phyloP scores from a whole-genome alignment of 2,329 filamentous ascomycete genomes.

The Colletotrichum noveboracense region DNA sequence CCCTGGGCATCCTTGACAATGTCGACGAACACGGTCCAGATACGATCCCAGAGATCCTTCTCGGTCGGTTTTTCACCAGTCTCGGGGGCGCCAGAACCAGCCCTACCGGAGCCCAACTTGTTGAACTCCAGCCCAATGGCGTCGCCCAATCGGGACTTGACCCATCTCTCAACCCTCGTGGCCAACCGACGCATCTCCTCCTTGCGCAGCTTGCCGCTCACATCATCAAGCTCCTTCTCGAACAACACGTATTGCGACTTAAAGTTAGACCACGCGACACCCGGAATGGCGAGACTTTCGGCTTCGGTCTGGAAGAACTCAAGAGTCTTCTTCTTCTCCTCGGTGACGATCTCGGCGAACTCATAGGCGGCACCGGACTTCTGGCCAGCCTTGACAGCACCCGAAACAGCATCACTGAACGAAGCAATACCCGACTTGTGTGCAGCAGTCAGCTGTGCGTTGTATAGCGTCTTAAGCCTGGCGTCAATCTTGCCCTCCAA shows the following conservation, averaged over 20 bases:
- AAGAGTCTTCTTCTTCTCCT: slow-evolving; percentile 79
- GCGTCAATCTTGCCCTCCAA: slow-evolving; percentile 86
- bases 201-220: slow-evolving; percentile 82
- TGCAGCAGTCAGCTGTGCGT: slow-evolving; percentile 84
- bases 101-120: slow-evolving; percentile 87
- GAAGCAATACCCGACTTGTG: slow-evolving; percentile 86
- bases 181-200: slow-evolving; percentile 96
- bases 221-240: slow-evolving; percentile 89
- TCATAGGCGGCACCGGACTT: slow-evolving; percentile 92
- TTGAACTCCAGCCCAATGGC: slow-evolving; percentile 94
- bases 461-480: slow-evolving; percentile 86
- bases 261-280: slow-evolving; percentile 88
- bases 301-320: slow-evolving; percentile 79
- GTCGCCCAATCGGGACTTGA: slow-evolving; percentile 85
- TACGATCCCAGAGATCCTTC: slow-evolving; percentile 92
- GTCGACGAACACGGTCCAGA: slow-evolving; percentile 85
- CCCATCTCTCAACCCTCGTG: slow-evolving; percentile 91
- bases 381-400: slow-evolving; percentile 87
- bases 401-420: slow-evolving; percentile 88
- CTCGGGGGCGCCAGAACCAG: slow-evolving; percentile 81
- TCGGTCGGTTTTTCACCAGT: slow-evolving; percentile 78
- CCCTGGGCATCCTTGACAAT: slow-evolving; percentile 86
- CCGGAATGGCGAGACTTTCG: slow-evolving; percentile 75
- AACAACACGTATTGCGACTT: slow-evolving; percentile 80
- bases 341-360: slow-evolving; percentile 90